Evolutionary conservation across 805 yeast genomes (phyloP).

Genomic region (Yamadazyma akitaensis): DNA sequence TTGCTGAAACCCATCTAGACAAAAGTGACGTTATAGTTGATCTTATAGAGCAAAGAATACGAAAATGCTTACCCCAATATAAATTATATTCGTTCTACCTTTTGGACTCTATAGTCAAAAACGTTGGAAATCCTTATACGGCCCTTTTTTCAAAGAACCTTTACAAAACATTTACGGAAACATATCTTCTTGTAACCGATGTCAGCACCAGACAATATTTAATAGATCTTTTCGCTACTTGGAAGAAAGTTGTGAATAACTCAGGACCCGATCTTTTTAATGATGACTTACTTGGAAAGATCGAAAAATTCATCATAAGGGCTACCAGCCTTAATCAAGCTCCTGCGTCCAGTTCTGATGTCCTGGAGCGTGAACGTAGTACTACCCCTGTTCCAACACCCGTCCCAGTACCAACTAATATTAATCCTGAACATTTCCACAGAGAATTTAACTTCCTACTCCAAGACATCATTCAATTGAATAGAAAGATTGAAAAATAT

Average conservation of each 20-base stretch:
- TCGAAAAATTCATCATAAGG: conserved; percentile 38
- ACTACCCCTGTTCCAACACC: background rate
- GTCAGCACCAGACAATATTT: conserved; percentile 36
- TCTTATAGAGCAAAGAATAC: conserved; percentile 34
- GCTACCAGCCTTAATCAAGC: conserved; percentile 25
- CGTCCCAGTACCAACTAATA: conserved; percentile 7
- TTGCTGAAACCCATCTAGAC: conserved; percentile 34
- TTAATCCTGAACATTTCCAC: conserved; percentile 32
- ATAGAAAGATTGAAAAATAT: conserved; percentile 23
- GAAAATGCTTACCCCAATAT: conserved; percentile 36
- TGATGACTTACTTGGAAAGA: conserved; percentile 22
- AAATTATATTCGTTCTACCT: conserved; percentile 35
- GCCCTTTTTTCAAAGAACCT: conserved; percentile 33
- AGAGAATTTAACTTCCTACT: conserved; percentile 36
- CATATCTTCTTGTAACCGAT: conserved; percentile 38
- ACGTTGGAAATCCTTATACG: conserved; percentile 43
- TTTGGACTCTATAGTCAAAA: conserved; percentile 41
- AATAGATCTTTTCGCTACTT: conserved; percentile 40
- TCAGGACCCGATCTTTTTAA: conserved; percentile 37
- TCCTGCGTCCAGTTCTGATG: background rate
- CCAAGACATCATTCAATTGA: conserved; percentile 30
- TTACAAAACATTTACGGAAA: conserved; percentile 35
- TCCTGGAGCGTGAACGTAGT: background rate
- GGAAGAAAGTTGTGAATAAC: conserved; percentile 33
- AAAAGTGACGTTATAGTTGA: conserved; percentile 30